These are phyloP conservation scores for Mycena pura DNA, from an alignment of 768 basidiomycete species.

Conservation along the genomic window DNA sequence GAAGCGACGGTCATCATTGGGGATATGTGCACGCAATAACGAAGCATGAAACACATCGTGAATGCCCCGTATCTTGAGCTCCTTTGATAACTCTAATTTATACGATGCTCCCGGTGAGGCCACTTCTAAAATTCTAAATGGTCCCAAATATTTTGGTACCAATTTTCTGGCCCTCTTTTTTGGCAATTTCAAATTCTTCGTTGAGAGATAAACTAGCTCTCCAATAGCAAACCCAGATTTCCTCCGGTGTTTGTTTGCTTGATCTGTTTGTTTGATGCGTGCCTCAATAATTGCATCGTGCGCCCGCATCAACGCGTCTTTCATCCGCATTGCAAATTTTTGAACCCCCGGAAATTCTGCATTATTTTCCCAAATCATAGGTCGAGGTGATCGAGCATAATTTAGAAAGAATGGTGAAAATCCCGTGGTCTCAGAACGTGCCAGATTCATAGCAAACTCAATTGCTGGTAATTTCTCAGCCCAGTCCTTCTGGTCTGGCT, in stretches of 20 bases:
- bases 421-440: no score
- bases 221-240: slow-evolving; percentile 23
- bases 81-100: slow-evolving; percentile 32
- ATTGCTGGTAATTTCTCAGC: no score
- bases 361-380: slow-evolving; percentile 24
- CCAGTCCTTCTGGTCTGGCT: slow-evolving; percentile 7
- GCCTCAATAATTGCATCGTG: slow-evolving; percentile 40
- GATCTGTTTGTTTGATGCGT: slow-evolving; percentile 27
- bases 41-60: slow-evolving; percentile 39
- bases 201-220: slow-evolving; percentile 31
- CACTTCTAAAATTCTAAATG: slow-evolving; percentile 7
- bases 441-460: no score
- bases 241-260: slow-evolving; percentile 30
- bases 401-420: no score
- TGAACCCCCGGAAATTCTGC: slow-evolving; percentile 3
- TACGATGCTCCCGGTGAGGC: slow-evolving; percentile 25
- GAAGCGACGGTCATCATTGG: slow-evolving; percentile 35
- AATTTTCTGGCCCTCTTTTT: slow-evolving; percentile 22
- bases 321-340: slow-evolving; percentile 28
- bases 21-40: slow-evolving; percentile 25
- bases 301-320: slow-evolving; percentile 28
- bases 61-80: slow-evolving; percentile 11
- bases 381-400: slow-evolving; percentile 19
- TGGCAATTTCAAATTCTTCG: slow-evolving; percentile 23
- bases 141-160: slow-evolving; percentile 23